Evolutionary conservation across 2,329 filamentous ascomycete species (phyloP).

Genomic region (Colletotrichum plurivorum): DNA sequence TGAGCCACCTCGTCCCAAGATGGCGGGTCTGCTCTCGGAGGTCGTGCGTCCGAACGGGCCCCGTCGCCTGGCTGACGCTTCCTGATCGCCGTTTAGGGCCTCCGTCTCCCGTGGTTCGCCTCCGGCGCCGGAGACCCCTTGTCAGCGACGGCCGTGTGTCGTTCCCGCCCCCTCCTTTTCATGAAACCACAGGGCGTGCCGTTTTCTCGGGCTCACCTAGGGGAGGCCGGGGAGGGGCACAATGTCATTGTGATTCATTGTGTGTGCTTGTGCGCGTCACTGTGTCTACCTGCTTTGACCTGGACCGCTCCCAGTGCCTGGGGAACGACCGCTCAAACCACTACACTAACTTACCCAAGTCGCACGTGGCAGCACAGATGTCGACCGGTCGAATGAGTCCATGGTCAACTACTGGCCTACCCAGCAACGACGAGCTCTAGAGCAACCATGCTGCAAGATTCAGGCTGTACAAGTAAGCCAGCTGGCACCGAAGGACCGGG

Average conservation of each 20-base stretch:
- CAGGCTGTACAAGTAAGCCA: not conserved
- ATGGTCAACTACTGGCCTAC: not conserved
- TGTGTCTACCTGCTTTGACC: not conserved
- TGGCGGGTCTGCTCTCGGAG: slow-evolving; percentile 3
- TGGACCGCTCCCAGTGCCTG: not conserved
- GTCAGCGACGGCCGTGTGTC: not conserved
- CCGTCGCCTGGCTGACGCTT: slow-evolving; percentile 8
- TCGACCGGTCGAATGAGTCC: not conserved
- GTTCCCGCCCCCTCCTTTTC: not conserved
- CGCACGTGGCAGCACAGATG: slow-evolving; percentile 17
- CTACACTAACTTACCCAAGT: not conserved
- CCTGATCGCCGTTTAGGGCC: slow-evolving; percentile 18
- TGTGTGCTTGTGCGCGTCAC: not conserved
- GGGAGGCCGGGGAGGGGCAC: not conserved
- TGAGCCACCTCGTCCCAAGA: slow-evolving; percentile 6
- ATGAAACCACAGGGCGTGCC: not conserved
- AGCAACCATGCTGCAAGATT: not conserved
- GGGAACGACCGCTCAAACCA: not conserved
- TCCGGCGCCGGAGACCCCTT: not conserved
- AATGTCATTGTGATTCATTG: not conserved
- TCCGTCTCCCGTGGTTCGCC: not conserved
- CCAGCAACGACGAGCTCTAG: too few relatives aligned
- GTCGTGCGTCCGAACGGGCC: slow-evolving; percentile 22
- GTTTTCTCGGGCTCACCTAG: too few relatives aligned
- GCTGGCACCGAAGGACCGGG: too few relatives aligned